Base-by-base conservation (phyloP, 1,139 yeast species). In the Candida neerlandica region DNA sequence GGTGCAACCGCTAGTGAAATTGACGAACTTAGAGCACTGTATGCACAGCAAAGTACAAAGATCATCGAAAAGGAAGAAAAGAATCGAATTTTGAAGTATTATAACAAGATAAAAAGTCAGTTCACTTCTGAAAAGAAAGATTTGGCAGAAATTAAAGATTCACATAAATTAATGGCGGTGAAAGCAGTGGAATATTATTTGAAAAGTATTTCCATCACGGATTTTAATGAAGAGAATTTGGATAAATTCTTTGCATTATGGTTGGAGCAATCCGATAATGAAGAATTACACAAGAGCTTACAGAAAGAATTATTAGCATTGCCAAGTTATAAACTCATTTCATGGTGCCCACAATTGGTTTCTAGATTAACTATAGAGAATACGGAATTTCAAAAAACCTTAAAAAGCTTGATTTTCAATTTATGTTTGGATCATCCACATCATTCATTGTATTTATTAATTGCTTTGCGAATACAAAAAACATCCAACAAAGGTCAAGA, bases 211-310 rank as follows among this genome's bases (percentile, higher is more conserved):
- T 66, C 71, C 21, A 63, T 77, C 41, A 80, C 76, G 37, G 71
- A 69, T 12, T 75, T 72, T 52, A 78, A 78, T 45, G 81, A 78
- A 48, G 86, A 83, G 51, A 86, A 82, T 51, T 71, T 87, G 46
- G 96, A 90, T 57, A 79, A 89, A 48, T 86, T 92, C 54, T 85
- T 92, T 62, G 87, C 95, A 0, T 65, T 92, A n/a, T 92, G 97
- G 96, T 73, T 94, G 40, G 89, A 86, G 51, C 78, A 80, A 56
- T 74, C 83, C 3, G 63, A 63, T 5, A 73, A 75, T 44, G 77
- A 68, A 1, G 65, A 61, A 0, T 62, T 83, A 5, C 81, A 79
- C 56, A 50, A 53, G 3, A 52, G 57, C 5, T 65, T 79, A 3
- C 53, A 58, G n/a, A 53, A 65, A 0, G 68, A 74, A 15, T 64